These are phyloP conservation scores for Dactylis glomerata DNA, from an alignment of 176 grass and related monocot genomes.

Conservation along the genomic window DNA sequence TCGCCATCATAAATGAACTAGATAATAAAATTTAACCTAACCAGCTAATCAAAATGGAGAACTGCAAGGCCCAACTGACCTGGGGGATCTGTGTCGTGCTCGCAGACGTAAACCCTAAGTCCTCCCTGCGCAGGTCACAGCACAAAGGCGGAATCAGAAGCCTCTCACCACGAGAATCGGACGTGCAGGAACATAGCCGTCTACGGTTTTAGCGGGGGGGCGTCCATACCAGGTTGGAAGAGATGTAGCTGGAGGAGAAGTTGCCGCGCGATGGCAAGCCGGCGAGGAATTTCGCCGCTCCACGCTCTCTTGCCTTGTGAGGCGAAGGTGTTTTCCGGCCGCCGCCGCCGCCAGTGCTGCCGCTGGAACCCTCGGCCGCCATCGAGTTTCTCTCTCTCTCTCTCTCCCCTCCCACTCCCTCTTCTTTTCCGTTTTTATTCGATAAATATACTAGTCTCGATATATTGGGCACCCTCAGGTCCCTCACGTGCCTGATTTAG, in stretches of 20 bases:
- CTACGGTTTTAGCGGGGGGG: background rate
- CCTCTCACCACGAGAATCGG: background rate
- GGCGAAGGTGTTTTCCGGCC: constrained; percentile 13
- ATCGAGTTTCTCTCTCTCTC: constrained; percentile 4
- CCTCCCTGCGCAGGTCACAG: constrained; percentile 41
- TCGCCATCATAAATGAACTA: background rate
- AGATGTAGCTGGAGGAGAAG: constrained; percentile 37
- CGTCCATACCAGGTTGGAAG: constrained; percentile 39
- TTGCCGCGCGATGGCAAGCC: constrained; percentile 45
- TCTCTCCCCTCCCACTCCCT: background rate
- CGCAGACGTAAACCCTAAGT: constrained; percentile 48
- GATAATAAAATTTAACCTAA: background rate
- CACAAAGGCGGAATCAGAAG: background rate
- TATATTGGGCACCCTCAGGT: too few relatives aligned
- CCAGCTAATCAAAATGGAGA: background rate
- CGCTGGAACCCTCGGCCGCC: constrained; percentile 39
- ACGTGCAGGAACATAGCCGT: background rate
- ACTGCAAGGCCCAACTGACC: constrained; percentile 17
- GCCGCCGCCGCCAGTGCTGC: background rate
- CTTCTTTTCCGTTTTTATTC: background rate
- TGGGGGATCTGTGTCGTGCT: constrained; percentile 43
- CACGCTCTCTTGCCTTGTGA: background rate
- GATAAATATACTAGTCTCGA: too few relatives aligned
- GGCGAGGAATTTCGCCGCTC: constrained; percentile 34
- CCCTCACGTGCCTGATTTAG: too few relatives aligned